Evolutionary conservation across 2,329 filamentous ascomycete genomes (phyloP), one percentile per base, ranked within the genome.

Genomic region (Dissoconium aciculare): DNA sequence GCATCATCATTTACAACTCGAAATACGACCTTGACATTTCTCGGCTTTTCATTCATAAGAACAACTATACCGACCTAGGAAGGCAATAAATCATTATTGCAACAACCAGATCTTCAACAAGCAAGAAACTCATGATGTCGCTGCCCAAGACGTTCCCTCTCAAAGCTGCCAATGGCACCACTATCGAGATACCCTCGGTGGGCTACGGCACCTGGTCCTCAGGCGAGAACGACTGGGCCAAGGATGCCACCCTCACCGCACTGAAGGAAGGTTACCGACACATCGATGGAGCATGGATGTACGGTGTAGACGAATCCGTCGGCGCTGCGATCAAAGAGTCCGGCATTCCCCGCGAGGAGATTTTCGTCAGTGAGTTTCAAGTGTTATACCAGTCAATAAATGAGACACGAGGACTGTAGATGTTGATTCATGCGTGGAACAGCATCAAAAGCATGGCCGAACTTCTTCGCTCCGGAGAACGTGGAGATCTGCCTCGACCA

Each of bases 401-500:
- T 33, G 11, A n/a, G n/a, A n/a, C n/a, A n/a, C n/a, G n/a, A n/a
- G n/a, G n/a, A n/a, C n/a, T n/a, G n/a, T n/a, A n/a, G n/a, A n/a
- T n/a, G n/a, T n/a, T n/a, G n/a, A n/a, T n/a, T n/a, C n/a, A n/a
- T n/a, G n/a, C n/a, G n/a, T n/a, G n/a, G n/a, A n/a, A n/a, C 19
- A 23, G 19, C 30, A 0, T 33, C 33, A 6, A 36, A 36, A 16
- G 25, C 25, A 16, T 47, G 43, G 45, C 37, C 36, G 3, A 33
- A 47, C 21, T 46, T 43, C 31, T 34, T 33, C 27, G 30, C 35
- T 16, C 44, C 41, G 4, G 41, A 43, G 11, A 42, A 43, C 30
- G 39, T 47, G 8, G 45, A 45, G 26, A 31, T 43, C 4, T 44
- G 40, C 26, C 51, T 62, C 14, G 46, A 52, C 29, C 49, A 49